A percentile compares a stretch with the other conserved stretches of the same genome.
phyloP scores from a whole-genome alignment of 768 basidiomycete species.

The Boletus rubescentipes region DNA sequence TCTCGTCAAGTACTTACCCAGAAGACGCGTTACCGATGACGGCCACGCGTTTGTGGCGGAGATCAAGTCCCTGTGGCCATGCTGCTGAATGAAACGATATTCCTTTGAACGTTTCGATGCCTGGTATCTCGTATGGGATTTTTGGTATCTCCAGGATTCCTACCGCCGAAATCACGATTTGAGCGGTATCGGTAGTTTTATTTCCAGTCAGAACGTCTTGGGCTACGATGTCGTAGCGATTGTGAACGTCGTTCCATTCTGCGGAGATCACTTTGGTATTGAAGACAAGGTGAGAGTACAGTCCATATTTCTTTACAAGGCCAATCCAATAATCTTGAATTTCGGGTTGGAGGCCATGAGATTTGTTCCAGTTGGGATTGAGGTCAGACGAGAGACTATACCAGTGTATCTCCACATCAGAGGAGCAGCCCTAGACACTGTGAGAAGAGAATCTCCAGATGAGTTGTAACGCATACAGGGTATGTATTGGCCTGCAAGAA shows the following conservation, averaged over 20 bases:
- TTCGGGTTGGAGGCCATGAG: constrained; percentile 41
- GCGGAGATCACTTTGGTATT: constrained; percentile 44
- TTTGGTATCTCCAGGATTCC: constrained; percentile 49
- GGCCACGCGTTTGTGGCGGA: constrained; percentile 42
- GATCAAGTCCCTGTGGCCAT: constrained; percentile 43
- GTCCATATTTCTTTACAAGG: constrained; percentile 41
- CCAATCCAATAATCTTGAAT: constrained; percentile 44
- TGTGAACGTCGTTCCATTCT: constrained; percentile 40
- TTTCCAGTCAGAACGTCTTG: constrained; percentile 35
- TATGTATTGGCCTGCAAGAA: constrained; percentile 31
- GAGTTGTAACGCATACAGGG: constrained; percentile 13
- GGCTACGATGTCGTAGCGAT: constrained; percentile 37
- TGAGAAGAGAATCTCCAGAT: background rate
- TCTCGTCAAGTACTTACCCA: constrained; percentile 42
- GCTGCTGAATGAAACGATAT: constrained; percentile 51
- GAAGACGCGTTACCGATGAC: constrained; percentile 65
- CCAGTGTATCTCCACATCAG: constrained; percentile 42
- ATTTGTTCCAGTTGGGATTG: constrained; percentile 43
- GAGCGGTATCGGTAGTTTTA: constrained; percentile 32
- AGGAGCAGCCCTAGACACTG: constrained; percentile 40
- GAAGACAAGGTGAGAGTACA: constrained; percentile 43
- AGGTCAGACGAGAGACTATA: constrained; percentile 51
- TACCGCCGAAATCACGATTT: constrained; percentile 51
- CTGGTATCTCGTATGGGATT: constrained; percentile 35
- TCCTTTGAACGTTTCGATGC: constrained; percentile 45